phyloP scores from a whole-genome alignment of 1,284 basidiomycete genomes.

The Neotropicomus parvogracilis region DNA sequence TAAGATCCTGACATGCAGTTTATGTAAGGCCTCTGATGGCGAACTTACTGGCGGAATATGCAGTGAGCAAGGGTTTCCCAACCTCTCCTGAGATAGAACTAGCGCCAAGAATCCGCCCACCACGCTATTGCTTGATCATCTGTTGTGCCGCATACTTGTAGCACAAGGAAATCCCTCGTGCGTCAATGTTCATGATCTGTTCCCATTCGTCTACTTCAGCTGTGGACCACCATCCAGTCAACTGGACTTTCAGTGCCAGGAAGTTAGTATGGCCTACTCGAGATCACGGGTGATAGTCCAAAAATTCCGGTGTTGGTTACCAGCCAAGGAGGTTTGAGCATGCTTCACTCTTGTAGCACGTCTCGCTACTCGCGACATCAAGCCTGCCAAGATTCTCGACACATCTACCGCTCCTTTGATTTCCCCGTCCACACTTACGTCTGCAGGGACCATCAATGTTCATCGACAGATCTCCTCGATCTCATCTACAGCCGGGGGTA shows the following conservation, averaged over 20 bases:
- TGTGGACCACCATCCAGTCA: not conserved
- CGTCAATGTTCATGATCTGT: conserved; percentile 24
- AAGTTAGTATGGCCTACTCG: not conserved
- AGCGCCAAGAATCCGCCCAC: conserved; percentile 37
- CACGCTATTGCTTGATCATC: conserved; percentile 34
- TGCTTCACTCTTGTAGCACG: too few relatives aligned
- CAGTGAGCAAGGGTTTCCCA: not conserved
- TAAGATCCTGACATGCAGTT: conserved; percentile 15
- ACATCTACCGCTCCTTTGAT: conserved; percentile 9
- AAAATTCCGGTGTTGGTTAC: conserved; percentile 14
- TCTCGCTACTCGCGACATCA: conserved; percentile 7
- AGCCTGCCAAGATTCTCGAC: conserved; percentile 5
- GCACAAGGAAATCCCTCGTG: conserved; percentile 30
- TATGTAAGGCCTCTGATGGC: conserved; percentile 31
- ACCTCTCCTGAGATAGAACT: conserved; percentile 24
- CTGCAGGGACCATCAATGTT: conserved; percentile 1
- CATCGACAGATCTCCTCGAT: conserved; percentile 7
- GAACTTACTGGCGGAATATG: conserved; percentile 32
- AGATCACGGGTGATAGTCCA: not conserved
- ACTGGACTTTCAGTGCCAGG: too few relatives aligned
- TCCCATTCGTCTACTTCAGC: conserved; percentile 22
- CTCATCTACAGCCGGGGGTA: too few relatives aligned
- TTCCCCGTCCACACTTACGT: conserved; percentile 7
- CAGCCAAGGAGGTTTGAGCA: not conserved
- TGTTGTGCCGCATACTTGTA: conserved; percentile 34